phyloP scores from a whole-genome alignment of 371 early-diverging fungal species.

The Mucor circinelloides region DNA sequence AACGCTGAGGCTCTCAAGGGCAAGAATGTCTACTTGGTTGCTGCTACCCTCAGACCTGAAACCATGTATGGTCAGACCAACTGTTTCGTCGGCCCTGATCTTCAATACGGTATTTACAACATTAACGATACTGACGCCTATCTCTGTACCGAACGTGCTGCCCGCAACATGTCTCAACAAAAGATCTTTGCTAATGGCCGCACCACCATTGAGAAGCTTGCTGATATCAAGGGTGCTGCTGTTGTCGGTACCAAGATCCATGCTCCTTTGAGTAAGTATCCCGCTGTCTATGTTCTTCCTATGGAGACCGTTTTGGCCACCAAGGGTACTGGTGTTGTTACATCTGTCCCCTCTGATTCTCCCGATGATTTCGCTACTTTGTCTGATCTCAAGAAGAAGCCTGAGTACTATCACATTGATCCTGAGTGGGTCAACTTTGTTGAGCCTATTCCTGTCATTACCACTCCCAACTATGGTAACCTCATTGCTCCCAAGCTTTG shows the following conservation, averaged over 20 bases:
- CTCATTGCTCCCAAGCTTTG: constrained; percentile 83
- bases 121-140: constrained; percentile 80
- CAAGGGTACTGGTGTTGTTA: constrained; percentile 98
- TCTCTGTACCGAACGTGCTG: constrained; percentile 92
- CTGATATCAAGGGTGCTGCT: constrained; percentile 76
- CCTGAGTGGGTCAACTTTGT: constrained; percentile 86
- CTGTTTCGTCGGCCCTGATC: constrained; percentile 93
- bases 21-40: constrained; percentile 88
- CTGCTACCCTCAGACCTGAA: constrained; percentile 97
- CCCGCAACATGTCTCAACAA: constrained; percentile 97
- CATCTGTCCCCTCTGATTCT: constrained; percentile 98
- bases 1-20: constrained; percentile 64
- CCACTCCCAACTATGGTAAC: constrained; percentile 86
- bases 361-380: constrained; percentile 96
- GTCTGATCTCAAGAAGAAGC: constrained; percentile 91
- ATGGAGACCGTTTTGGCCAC: constrained; percentile 95
- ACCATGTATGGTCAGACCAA: constrained; percentile 99
- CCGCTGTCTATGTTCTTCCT: constrained; percentile 90
- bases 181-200: constrained; percentile 56
- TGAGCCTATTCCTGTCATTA: constrained; percentile 86
- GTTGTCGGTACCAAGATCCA: constrained; percentile 90
- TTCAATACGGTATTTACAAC: constrained; percentile 89
- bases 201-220: constrained; percentile 64
- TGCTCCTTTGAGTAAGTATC: constrained; percentile 85
- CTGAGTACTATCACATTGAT: constrained; percentile 89